Percentiles rank a stretch among this genome's conserved stretches.
These are phyloP conservation scores for Talaromyces piceae DNA, from an alignment of 2,329 filamentous ascomycete species.

Conservation along the genomic window DNA sequence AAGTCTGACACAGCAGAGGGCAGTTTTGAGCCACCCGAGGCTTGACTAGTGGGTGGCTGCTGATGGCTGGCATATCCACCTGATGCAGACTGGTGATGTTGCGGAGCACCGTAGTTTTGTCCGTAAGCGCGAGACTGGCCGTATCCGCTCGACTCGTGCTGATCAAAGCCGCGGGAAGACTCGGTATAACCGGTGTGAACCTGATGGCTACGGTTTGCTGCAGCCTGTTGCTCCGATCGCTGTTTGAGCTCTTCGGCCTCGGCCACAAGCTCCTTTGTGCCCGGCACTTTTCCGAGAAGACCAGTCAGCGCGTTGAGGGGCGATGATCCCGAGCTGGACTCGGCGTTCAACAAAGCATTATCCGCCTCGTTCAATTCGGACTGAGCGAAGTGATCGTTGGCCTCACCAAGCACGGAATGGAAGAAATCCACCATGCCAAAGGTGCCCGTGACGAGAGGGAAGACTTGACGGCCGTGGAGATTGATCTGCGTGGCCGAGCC, in stretches of 20 bases:
- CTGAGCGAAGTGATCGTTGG: slow-evolving; percentile 76
- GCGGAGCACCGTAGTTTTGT: slow-evolving; percentile 3
- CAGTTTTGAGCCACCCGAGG: slow-evolving; percentile 30
- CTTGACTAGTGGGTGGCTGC: slow-evolving; percentile 21
- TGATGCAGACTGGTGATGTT: slow-evolving; percentile 19
- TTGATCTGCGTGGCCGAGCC: slow-evolving; percentile 61
- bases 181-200: slow-evolving; percentile 17
- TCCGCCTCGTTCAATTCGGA: slow-evolving; percentile 79
- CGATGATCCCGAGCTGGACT: slow-evolving; percentile 41
- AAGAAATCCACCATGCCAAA: slow-evolving; percentile 81
- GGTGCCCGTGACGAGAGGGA: slow-evolving; percentile 61
- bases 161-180: slow-evolving; percentile 16
- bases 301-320: slow-evolving; percentile 58
- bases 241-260: slow-evolving; percentile 59
- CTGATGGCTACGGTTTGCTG: slow-evolving; percentile 43
- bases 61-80: slow-evolving; percentile 19
- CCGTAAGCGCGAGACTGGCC: slow-evolving; percentile 9
- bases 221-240: slow-evolving; percentile 56
- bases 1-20: slow-evolving; percentile 72
- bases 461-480: slow-evolving; percentile 59
- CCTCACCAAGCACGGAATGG: slow-evolving; percentile 69
- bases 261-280: slow-evolving; percentile 57
- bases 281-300: slow-evolving; percentile 68
- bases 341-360: slow-evolving; percentile 62
- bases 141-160: slow-evolving; percentile 12